Evolutionary conservation across 75 land plant genomes (phyloP).

Genomic region (Chamaecyparis obtusa): DNA sequence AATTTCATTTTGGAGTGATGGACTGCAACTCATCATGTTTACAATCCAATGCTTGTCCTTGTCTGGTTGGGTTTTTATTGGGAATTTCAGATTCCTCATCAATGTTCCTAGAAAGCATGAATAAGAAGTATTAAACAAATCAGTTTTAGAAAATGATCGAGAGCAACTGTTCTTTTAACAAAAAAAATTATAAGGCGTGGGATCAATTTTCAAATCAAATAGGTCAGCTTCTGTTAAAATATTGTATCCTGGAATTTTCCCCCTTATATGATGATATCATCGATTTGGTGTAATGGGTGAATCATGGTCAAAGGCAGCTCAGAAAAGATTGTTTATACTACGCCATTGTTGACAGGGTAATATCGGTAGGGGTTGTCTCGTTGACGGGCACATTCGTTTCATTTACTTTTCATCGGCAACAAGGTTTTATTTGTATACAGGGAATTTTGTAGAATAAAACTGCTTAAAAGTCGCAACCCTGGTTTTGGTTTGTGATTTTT

Average conservation of each 20-base stretch:
- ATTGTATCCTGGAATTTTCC: not conserved
- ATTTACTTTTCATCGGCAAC: not conserved
- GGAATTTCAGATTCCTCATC: no score
- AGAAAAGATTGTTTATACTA: not conserved
- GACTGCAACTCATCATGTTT: no score
- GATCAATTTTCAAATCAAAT: not conserved
- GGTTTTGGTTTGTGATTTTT: not conserved
- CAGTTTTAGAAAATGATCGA: no score
- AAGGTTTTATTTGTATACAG: not conserved
- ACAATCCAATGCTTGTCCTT: no score
- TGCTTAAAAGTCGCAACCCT: not conserved
- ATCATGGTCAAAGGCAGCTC: not conserved
- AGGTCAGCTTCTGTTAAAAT: no score
- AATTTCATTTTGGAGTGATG: no score
- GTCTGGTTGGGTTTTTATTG: no score
- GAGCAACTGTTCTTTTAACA: no score
- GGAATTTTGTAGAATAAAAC: not conserved
- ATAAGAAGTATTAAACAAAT: no score
- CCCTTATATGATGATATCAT: not conserved
- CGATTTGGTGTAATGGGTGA: not conserved
- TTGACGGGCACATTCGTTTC: not conserved
- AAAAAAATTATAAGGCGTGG: no score
- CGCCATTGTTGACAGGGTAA: not conserved
- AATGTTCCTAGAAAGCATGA: no score
- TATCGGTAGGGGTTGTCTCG: not conserved